Percentiles rank a stretch among this genome's conserved stretches.
Evolutionary conservation across 1,284 basidiomycete genomes (phyloP).

Genomic region (Prillingera fragicola): DNA sequence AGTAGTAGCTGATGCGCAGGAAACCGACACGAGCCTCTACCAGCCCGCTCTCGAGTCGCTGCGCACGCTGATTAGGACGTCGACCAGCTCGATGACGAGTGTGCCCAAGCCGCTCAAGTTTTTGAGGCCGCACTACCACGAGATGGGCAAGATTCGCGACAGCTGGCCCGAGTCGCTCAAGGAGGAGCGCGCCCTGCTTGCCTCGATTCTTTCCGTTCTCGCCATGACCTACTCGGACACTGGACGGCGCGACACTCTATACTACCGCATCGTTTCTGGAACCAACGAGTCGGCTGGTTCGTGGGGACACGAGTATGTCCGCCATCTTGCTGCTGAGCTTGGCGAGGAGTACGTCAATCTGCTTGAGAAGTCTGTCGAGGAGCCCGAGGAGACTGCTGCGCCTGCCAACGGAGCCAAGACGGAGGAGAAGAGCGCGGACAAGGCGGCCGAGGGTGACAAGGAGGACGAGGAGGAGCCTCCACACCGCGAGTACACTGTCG

Average conservation of each 20-base stretch:
- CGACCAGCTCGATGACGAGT: constrained; percentile 99
- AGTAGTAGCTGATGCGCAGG: constrained; percentile 54
- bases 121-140: constrained; percentile 88
- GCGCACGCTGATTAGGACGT: constrained; percentile 88
- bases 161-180: constrained; percentile 61
- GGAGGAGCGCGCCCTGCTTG: constrained; percentile 85
- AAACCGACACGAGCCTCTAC: constrained; percentile 78
- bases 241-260: constrained; percentile 86
- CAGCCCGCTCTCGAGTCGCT: constrained; percentile 89
- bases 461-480: constrained; percentile 2
- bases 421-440: constrained; percentile 9
- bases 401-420: constrained; percentile 18
- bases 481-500: constrained; percentile 32
- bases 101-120: constrained; percentile 99
- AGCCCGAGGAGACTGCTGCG: constrained; percentile 48
- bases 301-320: constrained; percentile 99
- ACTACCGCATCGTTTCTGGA: constrained; percentile 79
- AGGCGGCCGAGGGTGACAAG: constrained; percentile 5
- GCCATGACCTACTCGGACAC: constrained; percentile 99
- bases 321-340: constrained; percentile 92
- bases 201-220: constrained; percentile 96
- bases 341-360: constrained; percentile 74
- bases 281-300: constrained; percentile 81
- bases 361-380: constrained; percentile 42
- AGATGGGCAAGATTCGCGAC: constrained; percentile 75